Percentiles rank a stretch among this genome's conserved stretches.
Evolutionary conservation across 2,329 filamentous ascomycete species (phyloP).

Genomic region (Scedosporium aurantiacum): DNA sequence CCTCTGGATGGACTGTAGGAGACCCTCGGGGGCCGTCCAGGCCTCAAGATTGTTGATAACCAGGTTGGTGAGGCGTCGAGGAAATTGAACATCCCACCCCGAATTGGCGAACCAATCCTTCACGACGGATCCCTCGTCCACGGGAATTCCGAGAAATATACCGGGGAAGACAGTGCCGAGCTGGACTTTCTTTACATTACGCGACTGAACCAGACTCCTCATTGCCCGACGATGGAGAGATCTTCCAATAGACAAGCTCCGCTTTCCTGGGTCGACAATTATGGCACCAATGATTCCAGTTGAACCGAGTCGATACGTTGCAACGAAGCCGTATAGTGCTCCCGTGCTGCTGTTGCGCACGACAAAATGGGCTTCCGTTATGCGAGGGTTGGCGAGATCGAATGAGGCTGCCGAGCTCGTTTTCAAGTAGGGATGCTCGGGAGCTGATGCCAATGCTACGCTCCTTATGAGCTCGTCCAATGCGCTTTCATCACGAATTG

Average conservation of each 20-base stretch:
- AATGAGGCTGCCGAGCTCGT: constrained; percentile 66
- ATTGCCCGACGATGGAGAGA: constrained; percentile 81
- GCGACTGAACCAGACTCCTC: constrained; percentile 57
- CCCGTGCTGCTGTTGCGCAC: constrained; percentile 90
- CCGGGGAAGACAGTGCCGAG: constrained; percentile 71
- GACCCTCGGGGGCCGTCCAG: constrained; percentile 67
- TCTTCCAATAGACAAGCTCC: constrained; percentile 81
- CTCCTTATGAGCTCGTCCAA: constrained; percentile 65
- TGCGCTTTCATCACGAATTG: constrained; percentile 61
- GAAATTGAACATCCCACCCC: constrained; percentile 68
- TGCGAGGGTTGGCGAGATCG: constrained; percentile 55
- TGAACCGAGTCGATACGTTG: constrained; percentile 67
- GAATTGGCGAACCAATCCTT: constrained; percentile 80
- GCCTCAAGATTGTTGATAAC: constrained; percentile 58
- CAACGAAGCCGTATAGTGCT: constrained; percentile 82
- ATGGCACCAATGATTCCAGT: constrained; percentile 72
- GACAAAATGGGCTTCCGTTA: constrained; percentile 79
- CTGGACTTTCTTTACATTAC: constrained; percentile 67
- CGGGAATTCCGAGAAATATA: constrained; percentile 76
- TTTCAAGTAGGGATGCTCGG: constrained; percentile 57
- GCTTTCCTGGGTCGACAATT: constrained; percentile 79
- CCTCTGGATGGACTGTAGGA: constrained; percentile 61
- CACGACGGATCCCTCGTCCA: constrained; percentile 34
- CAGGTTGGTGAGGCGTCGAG: constrained; percentile 52
- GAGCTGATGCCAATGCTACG: constrained; percentile 55